Conservation (phyloP, 1,284 basidiomycete species). For the Sparassis latifolia region DNA sequence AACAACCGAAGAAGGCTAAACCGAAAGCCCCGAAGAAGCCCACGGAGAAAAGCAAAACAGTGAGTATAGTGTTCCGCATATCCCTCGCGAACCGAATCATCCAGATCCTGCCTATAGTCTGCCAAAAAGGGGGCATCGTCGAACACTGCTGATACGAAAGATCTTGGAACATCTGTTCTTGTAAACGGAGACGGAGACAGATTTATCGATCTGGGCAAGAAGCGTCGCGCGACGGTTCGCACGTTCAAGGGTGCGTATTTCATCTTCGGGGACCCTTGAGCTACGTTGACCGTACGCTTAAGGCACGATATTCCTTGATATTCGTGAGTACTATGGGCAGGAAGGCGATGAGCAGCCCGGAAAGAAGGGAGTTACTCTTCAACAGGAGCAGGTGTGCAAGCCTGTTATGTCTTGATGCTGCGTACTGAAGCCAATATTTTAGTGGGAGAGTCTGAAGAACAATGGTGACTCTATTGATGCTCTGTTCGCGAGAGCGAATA, state of each 20-base stretch:
- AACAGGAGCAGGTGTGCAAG: slow-evolving; percentile 55
- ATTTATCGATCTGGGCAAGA: slow-evolving; percentile 65
- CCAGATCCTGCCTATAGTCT: too few species aligned
- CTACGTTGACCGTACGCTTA: not conserved
- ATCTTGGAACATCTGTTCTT: slow-evolving; percentile 6
- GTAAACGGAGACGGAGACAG: slow-evolving; percentile 47
- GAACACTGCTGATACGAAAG: not conserved
- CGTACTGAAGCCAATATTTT: not conserved
- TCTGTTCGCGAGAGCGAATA: slow-evolving; percentile 40
- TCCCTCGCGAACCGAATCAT: too few species aligned
- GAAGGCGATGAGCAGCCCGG: slow-evolving; percentile 70
- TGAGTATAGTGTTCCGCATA: too few species aligned
- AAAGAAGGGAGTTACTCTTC: slow-evolving; percentile 77
- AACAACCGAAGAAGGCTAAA: not conserved
- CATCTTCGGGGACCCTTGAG: not conserved
- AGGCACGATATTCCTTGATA: slow-evolving; percentile 60
- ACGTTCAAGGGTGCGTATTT: slow-evolving; percentile 55
- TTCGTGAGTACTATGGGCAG: slow-evolving; percentile 71
- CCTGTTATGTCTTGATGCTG: not conserved
- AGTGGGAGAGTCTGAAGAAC: slow-evolving; percentile 59
- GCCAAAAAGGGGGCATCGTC: not conserved
- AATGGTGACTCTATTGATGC: slow-evolving; percentile 41
- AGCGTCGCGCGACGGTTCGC: slow-evolving; percentile 63
- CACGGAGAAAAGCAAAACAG: too few species aligned
- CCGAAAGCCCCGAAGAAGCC: too few species aligned